Evolutionary conservation across 148 eudicot species (phyloP).

Genomic region (Chenopodium suecicum): DNA sequence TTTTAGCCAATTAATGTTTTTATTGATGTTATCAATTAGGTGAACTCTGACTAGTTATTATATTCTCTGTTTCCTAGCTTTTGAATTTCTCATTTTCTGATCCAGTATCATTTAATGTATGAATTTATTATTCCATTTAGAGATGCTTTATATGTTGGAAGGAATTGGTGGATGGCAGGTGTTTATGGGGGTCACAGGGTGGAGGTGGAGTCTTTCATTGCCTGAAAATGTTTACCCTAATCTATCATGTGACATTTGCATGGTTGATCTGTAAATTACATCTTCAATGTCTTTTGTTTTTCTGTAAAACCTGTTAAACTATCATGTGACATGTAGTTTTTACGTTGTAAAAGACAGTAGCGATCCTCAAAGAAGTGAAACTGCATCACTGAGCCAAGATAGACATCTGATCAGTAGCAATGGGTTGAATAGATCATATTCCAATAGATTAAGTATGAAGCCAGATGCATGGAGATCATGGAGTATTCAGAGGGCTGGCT

Average conservation of each 20-base stretch:
- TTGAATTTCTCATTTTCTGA: background rate
- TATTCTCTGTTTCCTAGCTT: background rate
- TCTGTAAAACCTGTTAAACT: background rate
- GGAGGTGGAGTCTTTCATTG: background rate
- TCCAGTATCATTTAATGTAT: background rate
- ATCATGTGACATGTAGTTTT: constrained; percentile 30
- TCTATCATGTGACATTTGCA: background rate
- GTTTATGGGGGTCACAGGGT: background rate
- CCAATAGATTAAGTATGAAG: constrained; percentile 31
- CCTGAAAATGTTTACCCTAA: background rate
- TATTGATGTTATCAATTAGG: background rate
- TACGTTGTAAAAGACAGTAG: constrained; percentile 52
- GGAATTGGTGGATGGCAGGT: background rate
- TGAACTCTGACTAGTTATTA: background rate
- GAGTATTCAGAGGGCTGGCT: constrained; percentile 61
- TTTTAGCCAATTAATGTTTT: background rate
- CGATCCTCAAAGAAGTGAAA: constrained; percentile 36
- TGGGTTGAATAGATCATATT: constrained; percentile 26
- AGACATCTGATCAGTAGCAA: constrained; percentile 24
- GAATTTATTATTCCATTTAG: background rate
- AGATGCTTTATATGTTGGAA: background rate
- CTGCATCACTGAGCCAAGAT: constrained; percentile 19
- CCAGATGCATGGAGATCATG: constrained; percentile 59
- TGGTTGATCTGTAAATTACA: background rate
- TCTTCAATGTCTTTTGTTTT: background rate